phyloP scores from a whole-genome alignment of 139 green algal species.

The Chlorokybus atmophyticus region DNA sequence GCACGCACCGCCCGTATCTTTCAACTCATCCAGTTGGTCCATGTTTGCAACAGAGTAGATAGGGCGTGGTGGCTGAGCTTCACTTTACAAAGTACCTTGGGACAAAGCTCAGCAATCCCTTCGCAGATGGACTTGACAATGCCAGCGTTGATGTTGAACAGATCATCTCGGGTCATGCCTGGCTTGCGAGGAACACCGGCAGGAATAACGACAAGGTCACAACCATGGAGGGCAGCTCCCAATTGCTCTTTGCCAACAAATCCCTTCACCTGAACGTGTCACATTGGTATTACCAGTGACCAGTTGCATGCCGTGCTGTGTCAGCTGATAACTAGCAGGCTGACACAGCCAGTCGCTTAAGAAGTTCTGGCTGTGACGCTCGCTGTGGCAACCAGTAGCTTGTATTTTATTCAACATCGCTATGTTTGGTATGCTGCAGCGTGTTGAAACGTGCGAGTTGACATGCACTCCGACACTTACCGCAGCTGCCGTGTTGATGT shows the following conservation, averaged over 20 bases:
- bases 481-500: conserved; percentile 79
- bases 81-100: conserved; percentile 49
- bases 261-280: conserved; percentile 42
- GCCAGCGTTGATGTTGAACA: conserved; percentile 97
- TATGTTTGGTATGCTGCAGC: too few species aligned
- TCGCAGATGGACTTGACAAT: conserved; percentile 82
- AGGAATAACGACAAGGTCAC: conserved; percentile 87
- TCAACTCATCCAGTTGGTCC: too few species aligned
- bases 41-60: too few species aligned
- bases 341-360: too few species aligned
- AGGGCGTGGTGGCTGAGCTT: too few species aligned
- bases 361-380: too few species aligned
- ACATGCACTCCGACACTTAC: conserved; percentile 14
- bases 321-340: background rate
- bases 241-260: conserved; percentile 66
- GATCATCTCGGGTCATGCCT: conserved; percentile 97
- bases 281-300: background rate
- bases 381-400: too few species aligned
- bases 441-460: background rate
- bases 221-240: conserved; percentile 43
- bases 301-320: background rate
- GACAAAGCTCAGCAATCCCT: conserved; percentile 72
- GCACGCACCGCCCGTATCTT: too few species aligned
- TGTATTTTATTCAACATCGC: too few species aligned
- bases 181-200: conserved; percentile 93